Evolutionary conservation across 371 early-diverging fungal genomes (phyloP), one percentile per base, ranked within the genome.

Genomic region (Circinella minor): DNA sequence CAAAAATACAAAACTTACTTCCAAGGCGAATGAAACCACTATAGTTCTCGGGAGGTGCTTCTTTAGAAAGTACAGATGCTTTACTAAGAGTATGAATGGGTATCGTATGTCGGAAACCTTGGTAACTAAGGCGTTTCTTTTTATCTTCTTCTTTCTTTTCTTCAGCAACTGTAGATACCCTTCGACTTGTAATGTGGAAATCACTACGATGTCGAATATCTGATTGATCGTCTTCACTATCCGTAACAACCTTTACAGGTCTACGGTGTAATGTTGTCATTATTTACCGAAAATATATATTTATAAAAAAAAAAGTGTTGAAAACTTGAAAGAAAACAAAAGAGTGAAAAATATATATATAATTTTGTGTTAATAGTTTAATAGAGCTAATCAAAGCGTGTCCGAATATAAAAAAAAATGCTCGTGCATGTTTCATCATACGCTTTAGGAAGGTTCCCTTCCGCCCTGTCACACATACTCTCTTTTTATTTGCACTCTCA

Each of bases 41-140:
- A 64, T 90, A 93, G 70, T 90, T 90, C 69, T 90, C 92, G 49
- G 90, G 90, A 1, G 92, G 93, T 3, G 91, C 91, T 72, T 91
- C 92, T 65, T 90, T 90, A 15, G 92, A 90, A 47, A 93, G 73
- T 5, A 89, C 90, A 14, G 91, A 91, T 9, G 89, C 88, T 20
- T 81, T 81, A 36, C 77, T 79, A 18, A 80, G 69, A 4, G 88
- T 88, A 73, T 92, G 92, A 59, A 91, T 86, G 34, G 90, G 86
- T 49, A 85, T 77, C 4, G 90, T 88, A 73, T 91, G 92, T n/a
- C 77, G 71, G 59, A 76, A 82, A 9, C 79, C 78, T 37, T 63
- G 38, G 65, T 75, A 74, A 34, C 46, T 65, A 36, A 59, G 71
- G 15, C 71, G 72, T 61, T 77, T 76, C 63, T 67, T 66, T 60